Conservation (phyloP, 2,329 filamentous ascomycete genomes). For the Talaromyces sp. region DNA sequence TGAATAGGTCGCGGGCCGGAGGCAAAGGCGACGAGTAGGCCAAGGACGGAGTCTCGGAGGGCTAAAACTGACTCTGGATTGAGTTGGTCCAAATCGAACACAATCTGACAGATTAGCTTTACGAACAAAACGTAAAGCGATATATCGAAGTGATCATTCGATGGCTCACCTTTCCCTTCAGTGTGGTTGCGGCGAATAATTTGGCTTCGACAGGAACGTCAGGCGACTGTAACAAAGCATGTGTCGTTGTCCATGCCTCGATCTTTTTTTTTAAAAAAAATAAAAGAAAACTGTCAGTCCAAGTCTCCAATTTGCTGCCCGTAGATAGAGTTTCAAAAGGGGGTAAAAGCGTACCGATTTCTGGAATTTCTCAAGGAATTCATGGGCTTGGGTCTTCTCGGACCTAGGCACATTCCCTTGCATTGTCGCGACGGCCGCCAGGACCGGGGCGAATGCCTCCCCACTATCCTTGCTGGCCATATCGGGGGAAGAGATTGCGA, state of each 20-base stretch:
- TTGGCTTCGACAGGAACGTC: slow-evolving; percentile 80
- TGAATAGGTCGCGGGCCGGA: slow-evolving; percentile 80
- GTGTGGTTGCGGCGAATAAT: slow-evolving; percentile 91
- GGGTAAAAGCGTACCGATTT: slow-evolving; percentile 73
- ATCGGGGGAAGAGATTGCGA: slow-evolving; percentile 15
- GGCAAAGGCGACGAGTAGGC: slow-evolving; percentile 78
- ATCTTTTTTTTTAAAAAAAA: no score
- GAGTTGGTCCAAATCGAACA: slow-evolving; percentile 91
- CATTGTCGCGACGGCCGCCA: slow-evolving; percentile 90
- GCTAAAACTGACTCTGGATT: slow-evolving; percentile 72
- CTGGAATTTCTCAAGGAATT: slow-evolving; percentile 92
- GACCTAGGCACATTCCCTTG: slow-evolving; percentile 76
- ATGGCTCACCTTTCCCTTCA: slow-evolving; percentile 87
- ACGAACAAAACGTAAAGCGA: not conserved
- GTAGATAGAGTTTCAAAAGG: not conserved
- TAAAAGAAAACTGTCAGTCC: slow-evolving; percentile 24
- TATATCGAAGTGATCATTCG: not conserved
- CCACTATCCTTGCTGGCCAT: slow-evolving; percentile 72
- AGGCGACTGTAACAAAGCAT: slow-evolving; percentile 78
- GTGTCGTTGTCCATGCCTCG: slow-evolving; percentile 87
- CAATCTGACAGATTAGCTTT: slow-evolving; percentile 67
- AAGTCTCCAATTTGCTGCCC: not conserved
- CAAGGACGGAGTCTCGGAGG: slow-evolving; percentile 81
- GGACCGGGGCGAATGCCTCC: slow-evolving; percentile 79
- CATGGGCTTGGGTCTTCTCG: slow-evolving; percentile 86